These are phyloP conservation scores for Ophiosphaerella narmari DNA, from an alignment of 2,329 filamentous ascomycete species.

Conservation along the genomic window DNA sequence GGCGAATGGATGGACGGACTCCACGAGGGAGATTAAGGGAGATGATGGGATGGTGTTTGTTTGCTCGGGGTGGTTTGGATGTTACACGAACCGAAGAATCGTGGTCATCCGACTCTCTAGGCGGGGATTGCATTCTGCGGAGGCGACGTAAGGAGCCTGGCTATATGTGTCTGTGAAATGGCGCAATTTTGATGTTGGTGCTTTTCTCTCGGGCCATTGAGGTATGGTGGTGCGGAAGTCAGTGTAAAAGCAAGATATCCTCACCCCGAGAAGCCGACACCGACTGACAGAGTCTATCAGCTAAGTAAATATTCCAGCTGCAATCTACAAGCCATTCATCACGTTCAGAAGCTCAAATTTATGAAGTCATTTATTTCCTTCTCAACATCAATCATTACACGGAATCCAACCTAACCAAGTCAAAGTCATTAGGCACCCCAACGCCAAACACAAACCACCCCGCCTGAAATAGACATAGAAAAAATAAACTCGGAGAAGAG, in stretches of 20 bases:
- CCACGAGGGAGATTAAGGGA: neutral
- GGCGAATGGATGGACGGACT: too few relatives aligned
- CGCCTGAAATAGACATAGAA: neutral
- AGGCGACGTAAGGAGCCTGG: too few relatives aligned
- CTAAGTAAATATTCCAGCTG: too few relatives aligned
- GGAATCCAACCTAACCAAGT: constrained; percentile 17
- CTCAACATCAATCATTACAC: constrained; percentile 33
- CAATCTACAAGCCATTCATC: neutral
- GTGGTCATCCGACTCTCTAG: neutral
- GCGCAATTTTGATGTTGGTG: too few relatives aligned
- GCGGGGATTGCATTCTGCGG: too few relatives aligned
- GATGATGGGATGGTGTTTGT: neutral
- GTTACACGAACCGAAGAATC: neutral
- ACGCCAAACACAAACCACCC: neutral
- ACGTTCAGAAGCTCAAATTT: neutral
- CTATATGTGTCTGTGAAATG: too few relatives aligned
- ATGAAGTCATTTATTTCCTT: constrained; percentile 17
- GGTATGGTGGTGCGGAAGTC: too few relatives aligned
- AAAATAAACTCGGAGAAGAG: constrained; percentile 1
- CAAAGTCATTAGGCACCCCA: constrained; percentile 5
- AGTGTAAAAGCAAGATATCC: too few relatives aligned
- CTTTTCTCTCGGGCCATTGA: too few relatives aligned
- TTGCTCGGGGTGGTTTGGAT: neutral
- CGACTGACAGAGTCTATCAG: too few relatives aligned
- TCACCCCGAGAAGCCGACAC: too few relatives aligned